phyloP scores from a whole-genome alignment of 1,284 basidiomycete species.

The Apiotrichum akiyoshidainum region DNA sequence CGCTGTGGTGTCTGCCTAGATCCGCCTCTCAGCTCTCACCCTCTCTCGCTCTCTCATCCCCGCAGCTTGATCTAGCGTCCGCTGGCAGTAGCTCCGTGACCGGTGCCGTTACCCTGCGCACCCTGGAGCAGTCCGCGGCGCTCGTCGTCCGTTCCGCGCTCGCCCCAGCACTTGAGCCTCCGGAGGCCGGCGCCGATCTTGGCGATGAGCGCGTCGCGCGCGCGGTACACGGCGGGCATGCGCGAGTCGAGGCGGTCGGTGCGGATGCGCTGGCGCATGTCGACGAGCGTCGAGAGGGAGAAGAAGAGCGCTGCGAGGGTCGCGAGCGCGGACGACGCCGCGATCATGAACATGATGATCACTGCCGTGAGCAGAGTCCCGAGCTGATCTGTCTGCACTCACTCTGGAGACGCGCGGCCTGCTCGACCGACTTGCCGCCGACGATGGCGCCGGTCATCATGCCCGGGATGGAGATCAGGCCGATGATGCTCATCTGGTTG shows the following conservation, averaged over 20 bases:
- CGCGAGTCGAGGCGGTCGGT: slow-evolving; percentile 61
- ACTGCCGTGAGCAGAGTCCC: slow-evolving; percentile 44
- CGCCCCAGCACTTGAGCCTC: slow-evolving; percentile 12
- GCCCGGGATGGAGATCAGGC: slow-evolving; percentile 64
- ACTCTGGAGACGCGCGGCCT: slow-evolving; percentile 76
- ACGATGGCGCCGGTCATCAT: slow-evolving; percentile 90
- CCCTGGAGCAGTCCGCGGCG: slow-evolving; percentile 15
- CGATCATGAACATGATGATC: slow-evolving; percentile 89
- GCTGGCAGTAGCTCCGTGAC: too few relatives aligned
- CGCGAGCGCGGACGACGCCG: slow-evolving; percentile 67
- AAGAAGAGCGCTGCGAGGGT: slow-evolving; percentile 63
- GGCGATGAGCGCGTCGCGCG: slow-evolving; percentile 15
- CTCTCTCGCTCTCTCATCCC: too few relatives aligned
- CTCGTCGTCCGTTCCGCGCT: slow-evolving; percentile 18
- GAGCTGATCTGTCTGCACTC: slow-evolving; percentile 16
- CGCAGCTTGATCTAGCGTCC: too few relatives aligned
- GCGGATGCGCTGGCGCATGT: slow-evolving; percentile 66
- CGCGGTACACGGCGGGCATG: slow-evolving; percentile 57
- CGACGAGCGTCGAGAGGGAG: slow-evolving; percentile 63
- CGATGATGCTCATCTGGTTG: slow-evolving; percentile 80
- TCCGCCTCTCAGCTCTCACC: too few relatives aligned
- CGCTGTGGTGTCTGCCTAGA: too few relatives aligned
- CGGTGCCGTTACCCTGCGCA: not conserved
- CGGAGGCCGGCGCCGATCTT: not conserved
- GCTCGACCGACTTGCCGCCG: slow-evolving; percentile 74